phyloP scores from a whole-genome alignment of 768 basidiomycete genomes.

The Xanthoconium purpureum region DNA sequence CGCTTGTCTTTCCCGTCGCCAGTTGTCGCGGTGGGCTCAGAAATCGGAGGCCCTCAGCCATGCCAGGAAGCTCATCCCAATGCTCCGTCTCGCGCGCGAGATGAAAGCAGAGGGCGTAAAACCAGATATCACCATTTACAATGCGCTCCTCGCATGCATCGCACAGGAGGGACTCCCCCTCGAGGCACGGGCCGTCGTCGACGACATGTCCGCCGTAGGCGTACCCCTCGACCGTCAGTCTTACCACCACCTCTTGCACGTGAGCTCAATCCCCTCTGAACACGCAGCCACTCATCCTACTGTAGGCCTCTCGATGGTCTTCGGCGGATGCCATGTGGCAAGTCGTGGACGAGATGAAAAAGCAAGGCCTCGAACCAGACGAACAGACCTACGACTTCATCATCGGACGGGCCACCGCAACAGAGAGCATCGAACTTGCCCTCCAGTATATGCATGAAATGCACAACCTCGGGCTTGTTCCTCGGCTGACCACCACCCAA shows the following conservation, averaged over 20 bases:
- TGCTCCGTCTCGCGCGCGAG: slow-evolving; percentile 43
- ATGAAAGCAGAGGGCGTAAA: slow-evolving; percentile 56
- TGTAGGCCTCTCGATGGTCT: slow-evolving; percentile 46
- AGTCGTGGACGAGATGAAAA: slow-evolving; percentile 55
- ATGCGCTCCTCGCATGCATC: slow-evolving; percentile 51
- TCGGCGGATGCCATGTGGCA: slow-evolving; percentile 41
- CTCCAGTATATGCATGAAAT: slow-evolving; percentile 61
- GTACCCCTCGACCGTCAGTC: slow-evolving; percentile 48
- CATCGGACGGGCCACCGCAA: slow-evolving; percentile 43
- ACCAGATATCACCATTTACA: slow-evolving; percentile 59
- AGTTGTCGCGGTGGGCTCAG: slow-evolving; percentile 9
- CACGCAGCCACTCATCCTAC: slow-evolving; percentile 9
- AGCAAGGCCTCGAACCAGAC: slow-evolving; percentile 47
- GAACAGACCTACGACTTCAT: slow-evolving; percentile 51
- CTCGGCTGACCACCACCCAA: slow-evolving; percentile 48
- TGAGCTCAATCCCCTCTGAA: slow-evolving; percentile 29
- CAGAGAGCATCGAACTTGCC: slow-evolving; percentile 62
- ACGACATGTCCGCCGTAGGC: slow-evolving; percentile 59
- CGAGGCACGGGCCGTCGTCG: slow-evolving; percentile 63
- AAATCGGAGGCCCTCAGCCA: slow-evolving; percentile 27
- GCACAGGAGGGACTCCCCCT: slow-evolving; percentile 40
- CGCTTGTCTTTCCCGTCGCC: too few relatives aligned
- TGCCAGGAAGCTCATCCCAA: slow-evolving; percentile 39
- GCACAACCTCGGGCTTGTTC: slow-evolving; percentile 47
- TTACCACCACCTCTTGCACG: slow-evolving; percentile 61